phyloP scores from a whole-genome alignment of 2,329 filamentous ascomycete genomes.

The Stemphylium beticola region DNA sequence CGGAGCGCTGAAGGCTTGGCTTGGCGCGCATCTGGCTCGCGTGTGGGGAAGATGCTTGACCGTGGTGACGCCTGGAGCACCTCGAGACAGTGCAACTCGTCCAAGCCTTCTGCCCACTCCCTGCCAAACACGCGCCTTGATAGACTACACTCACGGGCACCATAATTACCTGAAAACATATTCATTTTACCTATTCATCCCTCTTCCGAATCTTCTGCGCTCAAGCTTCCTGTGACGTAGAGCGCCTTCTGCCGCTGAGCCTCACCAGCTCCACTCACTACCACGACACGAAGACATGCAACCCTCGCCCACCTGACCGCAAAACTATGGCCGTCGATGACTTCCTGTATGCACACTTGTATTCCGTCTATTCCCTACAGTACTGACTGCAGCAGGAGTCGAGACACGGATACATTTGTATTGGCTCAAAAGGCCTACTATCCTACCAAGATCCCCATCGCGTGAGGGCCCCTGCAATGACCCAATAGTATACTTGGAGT shows the following conservation, averaged over 20 bases:
- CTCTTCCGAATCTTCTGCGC: background rate
- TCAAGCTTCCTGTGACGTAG: constrained; percentile 21
- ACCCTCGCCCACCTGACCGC: constrained; percentile 30
- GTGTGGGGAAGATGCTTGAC: constrained; percentile 22
- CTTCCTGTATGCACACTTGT: constrained; percentile 35
- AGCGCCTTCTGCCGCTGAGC: constrained; percentile 11
- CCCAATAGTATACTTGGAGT: constrained; percentile 1
- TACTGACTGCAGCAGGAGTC: constrained; percentile 48
- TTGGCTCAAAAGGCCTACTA: constrained; percentile 55
- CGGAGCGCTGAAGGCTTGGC: constrained; percentile 11
- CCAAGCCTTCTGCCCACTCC: background rate
- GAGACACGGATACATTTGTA: constrained; percentile 55
- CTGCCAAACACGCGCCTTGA: background rate
- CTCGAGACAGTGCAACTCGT: constrained; percentile 12
- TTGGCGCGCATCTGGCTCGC: constrained; percentile 15
- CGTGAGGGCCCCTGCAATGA: constrained; percentile 41
- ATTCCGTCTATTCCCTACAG: background rate
- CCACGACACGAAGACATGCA: constrained; percentile 34
- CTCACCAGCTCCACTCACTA: constrained; percentile 16
- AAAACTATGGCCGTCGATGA: constrained; percentile 49
- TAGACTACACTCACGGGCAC: background rate
- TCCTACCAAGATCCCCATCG: constrained; percentile 56
- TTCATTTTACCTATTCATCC: background rate
- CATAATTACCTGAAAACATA: background rate
- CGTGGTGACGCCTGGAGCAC: constrained; percentile 12